Evolutionary conservation across 2,329 filamentous ascomycete genomes (phyloP).

Genomic region (Phyllosticta ampelicida): DNA sequence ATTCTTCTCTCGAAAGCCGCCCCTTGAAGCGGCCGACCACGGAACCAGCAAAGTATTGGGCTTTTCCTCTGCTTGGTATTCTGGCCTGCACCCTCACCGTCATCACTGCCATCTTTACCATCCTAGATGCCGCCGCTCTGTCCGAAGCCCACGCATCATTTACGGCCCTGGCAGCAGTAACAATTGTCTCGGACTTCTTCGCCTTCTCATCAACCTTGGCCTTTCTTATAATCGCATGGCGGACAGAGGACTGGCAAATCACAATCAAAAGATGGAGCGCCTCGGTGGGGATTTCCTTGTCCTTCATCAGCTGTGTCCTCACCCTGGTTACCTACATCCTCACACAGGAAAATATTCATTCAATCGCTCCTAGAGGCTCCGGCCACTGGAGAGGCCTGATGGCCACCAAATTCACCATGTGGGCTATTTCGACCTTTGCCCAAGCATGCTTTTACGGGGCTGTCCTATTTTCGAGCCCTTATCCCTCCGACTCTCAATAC

Average conservation of each 20-base stretch:
- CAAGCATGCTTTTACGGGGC: constrained; percentile 20
- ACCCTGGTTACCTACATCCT: constrained; percentile 7
- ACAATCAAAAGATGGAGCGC: background rate
- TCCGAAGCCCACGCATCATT: constrained; percentile 18
- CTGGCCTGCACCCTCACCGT: constrained; percentile 25
- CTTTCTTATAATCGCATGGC: constrained; percentile 18
- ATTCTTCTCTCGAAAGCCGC: constrained; percentile 7
- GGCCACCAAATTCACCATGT: constrained; percentile 26
- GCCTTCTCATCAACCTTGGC: constrained; percentile 20
- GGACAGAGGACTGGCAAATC: constrained; percentile 11
- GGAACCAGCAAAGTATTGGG: background rate
- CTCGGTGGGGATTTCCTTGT: constrained; percentile 5
- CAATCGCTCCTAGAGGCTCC: constrained; percentile 6
- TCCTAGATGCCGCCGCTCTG: constrained; percentile 27
- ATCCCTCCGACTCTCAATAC: background rate
- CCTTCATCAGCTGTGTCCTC: constrained; percentile 2
- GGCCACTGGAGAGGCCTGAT: constrained; percentile 18
- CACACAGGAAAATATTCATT: constrained; percentile 4
- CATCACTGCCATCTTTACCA: constrained; percentile 24
- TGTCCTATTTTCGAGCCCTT: background rate
- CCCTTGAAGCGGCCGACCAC: background rate
- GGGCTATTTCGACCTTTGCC: constrained; percentile 21
- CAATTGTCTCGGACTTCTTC: background rate
- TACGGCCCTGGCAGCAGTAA: constrained; percentile 15
- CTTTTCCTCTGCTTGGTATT: constrained; percentile 22